Evolutionary conservation across 345 rosid genomes (phyloP).

Genomic region (Eucalyptus tenuipes): DNA sequence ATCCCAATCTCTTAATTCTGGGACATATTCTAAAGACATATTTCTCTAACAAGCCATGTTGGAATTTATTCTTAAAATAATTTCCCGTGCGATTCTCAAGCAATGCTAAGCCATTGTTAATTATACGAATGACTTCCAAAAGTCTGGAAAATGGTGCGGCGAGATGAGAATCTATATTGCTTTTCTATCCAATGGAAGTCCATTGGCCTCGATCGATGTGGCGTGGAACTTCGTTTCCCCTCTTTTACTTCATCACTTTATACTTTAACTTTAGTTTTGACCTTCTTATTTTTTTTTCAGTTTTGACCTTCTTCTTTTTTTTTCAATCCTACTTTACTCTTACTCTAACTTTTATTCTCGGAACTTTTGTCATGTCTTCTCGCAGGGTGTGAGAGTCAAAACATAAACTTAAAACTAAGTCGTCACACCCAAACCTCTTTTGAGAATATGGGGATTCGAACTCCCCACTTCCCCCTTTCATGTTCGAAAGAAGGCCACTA

Average conservation of each 20-base stretch:
- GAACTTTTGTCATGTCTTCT: rapidly evolving
- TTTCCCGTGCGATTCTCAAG: not conserved
- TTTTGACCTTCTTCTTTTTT: too few species aligned
- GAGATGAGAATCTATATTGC: not conserved
- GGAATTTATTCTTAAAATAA: not conserved
- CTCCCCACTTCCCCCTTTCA: rapidly evolving
- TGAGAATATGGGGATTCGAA: rapidly evolving
- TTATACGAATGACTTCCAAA: not conserved
- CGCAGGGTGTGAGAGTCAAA: rapidly evolving
- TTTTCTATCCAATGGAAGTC: not conserved
- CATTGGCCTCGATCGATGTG: not conserved
- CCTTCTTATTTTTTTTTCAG: rapidly evolving
- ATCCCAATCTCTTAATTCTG: not conserved
- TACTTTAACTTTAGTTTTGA: not conserved
- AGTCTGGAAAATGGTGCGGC: not conserved
- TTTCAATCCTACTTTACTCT: rapidly evolving
- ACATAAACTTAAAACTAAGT: too few species aligned
- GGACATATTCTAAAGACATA: not conserved
- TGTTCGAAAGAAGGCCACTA: too few species aligned
- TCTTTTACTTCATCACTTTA: not conserved
- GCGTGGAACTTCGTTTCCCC: not conserved
- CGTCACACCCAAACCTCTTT: rapidly evolving
- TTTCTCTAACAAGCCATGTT: not conserved
- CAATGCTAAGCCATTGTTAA: not conserved
- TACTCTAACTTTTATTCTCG: too few species aligned